These are phyloP conservation scores for Monoraphidium neglectum DNA, from an alignment of 139 green algal species.

Conservation along the genomic window DNA sequence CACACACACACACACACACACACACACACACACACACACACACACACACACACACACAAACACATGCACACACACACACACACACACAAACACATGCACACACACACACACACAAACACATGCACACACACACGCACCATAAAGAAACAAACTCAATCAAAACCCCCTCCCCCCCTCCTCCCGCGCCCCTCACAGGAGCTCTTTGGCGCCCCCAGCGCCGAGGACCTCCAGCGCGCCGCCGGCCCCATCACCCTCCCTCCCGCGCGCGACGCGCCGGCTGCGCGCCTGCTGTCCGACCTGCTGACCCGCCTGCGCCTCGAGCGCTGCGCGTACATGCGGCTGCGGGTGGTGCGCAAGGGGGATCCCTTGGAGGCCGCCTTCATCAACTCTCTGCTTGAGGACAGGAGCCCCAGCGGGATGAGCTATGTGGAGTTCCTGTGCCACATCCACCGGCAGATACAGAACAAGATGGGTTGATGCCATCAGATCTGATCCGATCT, in stretches of 20 bases:
- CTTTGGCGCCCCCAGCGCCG: slow-evolving; percentile 61
- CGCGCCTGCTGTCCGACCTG: slow-evolving; percentile 48
- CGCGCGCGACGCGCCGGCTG: slow-evolving; percentile 36
- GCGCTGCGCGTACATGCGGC: slow-evolving; percentile 67
- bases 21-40: no score
- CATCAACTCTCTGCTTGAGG: slow-evolving; percentile 77
- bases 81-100: background rate
- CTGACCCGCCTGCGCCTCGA: slow-evolving; percentile 65
- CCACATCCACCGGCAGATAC: slow-evolving; percentile 83
- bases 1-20: no score
- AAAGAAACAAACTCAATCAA: background rate
- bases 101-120: background rate
- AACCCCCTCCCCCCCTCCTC: background rate
- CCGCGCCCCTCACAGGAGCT: slow-evolving; percentile 41
- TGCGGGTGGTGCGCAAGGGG: slow-evolving; percentile 62
- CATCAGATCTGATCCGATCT: no score
- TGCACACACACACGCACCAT: background rate
- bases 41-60: no score
- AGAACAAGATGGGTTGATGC: slow-evolving; percentile 71
- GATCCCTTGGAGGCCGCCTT: slow-evolving; percentile 50
- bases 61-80: no score
- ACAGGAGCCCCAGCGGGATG: slow-evolving; percentile 63
- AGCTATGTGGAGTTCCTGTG: slow-evolving; percentile 92
- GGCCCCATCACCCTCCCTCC: slow-evolving; percentile 1
- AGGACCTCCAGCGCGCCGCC: slow-evolving; percentile 42